Percentiles rank a stretch among this genome's conserved stretches.
Conservation (phyloP, 768 basidiomycete genomes). For the Obba rivulosa region DNA sequence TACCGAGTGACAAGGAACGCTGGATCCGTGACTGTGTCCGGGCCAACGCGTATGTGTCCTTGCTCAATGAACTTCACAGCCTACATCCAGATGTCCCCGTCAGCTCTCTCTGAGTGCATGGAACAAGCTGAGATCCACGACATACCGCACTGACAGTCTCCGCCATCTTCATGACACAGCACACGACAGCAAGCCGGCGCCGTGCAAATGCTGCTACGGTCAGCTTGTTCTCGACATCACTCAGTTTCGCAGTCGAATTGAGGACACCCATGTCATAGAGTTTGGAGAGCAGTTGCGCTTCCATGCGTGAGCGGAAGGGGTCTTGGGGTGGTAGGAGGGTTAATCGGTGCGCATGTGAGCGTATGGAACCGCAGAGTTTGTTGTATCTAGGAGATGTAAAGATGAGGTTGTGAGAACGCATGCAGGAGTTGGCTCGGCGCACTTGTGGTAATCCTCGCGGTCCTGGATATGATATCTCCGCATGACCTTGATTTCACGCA, state of each 20-base stretch:
- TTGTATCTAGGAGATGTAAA: slow-evolving; percentile 81
- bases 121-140: slow-evolving; percentile 14
- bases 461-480: slow-evolving; percentile 93
- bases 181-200: slow-evolving; percentile 85
- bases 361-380: slow-evolving; percentile 84
- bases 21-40: slow-evolving; percentile 93
- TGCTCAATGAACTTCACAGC: slow-evolving; percentile 98
- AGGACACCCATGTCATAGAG: slow-evolving; percentile 97
- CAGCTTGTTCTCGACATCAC: slow-evolving; percentile 90
- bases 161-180: slow-evolving; percentile 91
- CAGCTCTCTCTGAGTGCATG: slow-evolving; percentile 4
- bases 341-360: slow-evolving; percentile 81
- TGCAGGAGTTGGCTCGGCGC: slow-evolving; percentile 11
- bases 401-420: background rate
- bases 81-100: slow-evolving; percentile 34
- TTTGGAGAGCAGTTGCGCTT: slow-evolving; percentile 84
- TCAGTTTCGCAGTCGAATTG: slow-evolving; percentile 80
- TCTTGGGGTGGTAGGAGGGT: slow-evolving; percentile 86
- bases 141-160: slow-evolving; percentile 91
- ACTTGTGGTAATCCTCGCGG: slow-evolving; percentile 93
- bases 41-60: slow-evolving; percentile 95
- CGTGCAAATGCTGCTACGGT: slow-evolving; percentile 95
- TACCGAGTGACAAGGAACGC: slow-evolving; percentile 91
- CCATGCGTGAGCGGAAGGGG: slow-evolving; percentile 80
- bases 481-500: slow-evolving; percentile 91